A percentile compares a stretch with the other conserved stretches of the same genome.
phyloP scores from a whole-genome alignment of 208 protist species.

The Acanthamoeba rhysodes region DNA sequence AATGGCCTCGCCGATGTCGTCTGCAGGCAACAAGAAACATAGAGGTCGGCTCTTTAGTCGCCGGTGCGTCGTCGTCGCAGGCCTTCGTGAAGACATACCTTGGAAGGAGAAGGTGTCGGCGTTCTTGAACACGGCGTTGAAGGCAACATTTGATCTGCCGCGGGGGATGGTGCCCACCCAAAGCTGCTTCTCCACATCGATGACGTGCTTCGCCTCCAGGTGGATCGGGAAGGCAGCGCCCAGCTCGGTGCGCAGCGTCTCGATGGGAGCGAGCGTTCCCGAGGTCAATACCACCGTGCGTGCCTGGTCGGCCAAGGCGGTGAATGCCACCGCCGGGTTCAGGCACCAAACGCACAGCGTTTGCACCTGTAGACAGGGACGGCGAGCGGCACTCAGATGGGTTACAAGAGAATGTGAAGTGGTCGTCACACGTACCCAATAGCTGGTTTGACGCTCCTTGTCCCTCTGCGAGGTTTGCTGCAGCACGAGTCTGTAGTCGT shows the following conservation, averaged over 20 bases:
- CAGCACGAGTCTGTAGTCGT: conserved; percentile 62
- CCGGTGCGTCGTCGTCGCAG: not conserved
- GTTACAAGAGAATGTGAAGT: not conserved
- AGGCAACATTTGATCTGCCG: not conserved
- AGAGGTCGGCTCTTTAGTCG: not conserved
- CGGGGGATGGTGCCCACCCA: conserved; percentile 68
- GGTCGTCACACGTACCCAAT: not conserved
- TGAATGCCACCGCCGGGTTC: conserved; percentile 86
- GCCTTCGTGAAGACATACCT: conserved; percentile 21
- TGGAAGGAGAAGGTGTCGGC: conserved; percentile 48
- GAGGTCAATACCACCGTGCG: conserved; percentile 94
- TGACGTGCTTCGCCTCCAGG: conserved; percentile 95
- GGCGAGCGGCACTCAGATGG: not conserved
- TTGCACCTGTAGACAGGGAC: not conserved
- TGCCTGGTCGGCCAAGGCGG: conserved; percentile 26
- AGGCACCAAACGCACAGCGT: conserved; percentile 83
- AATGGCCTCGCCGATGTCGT: conserved; percentile 81
- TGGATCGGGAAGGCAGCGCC: conserved; percentile 89
- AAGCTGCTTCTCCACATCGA: conserved; percentile 85
- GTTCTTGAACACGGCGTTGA: conserved; percentile 77
- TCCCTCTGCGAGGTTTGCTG: conserved; percentile 45
- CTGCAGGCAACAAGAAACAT: conserved; percentile 59
- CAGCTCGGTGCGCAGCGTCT: conserved; percentile 91
- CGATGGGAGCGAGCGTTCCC: conserved; percentile 96
- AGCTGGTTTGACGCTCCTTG: conserved; percentile 51